Base-by-base conservation (phyloP, 2,329 filamentous ascomycete species). In the Pseudogymnoascus sp. region DNA sequence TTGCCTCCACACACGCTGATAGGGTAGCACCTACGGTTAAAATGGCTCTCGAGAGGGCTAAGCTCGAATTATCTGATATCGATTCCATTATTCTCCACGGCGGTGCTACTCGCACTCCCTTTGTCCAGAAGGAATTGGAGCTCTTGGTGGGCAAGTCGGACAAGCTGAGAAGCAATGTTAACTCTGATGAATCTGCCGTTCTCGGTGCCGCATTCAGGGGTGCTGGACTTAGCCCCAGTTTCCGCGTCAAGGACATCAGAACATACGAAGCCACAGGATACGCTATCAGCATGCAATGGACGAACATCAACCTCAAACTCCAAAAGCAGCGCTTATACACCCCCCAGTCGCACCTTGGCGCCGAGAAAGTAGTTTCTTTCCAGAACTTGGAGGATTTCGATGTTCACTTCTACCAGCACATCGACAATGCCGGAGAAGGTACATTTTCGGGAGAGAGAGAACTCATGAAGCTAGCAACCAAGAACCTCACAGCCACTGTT, bases 231-330 rank as follows among this genome's bases (percentile, higher is more conserved):
- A 97, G 91, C 75, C 91, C 93, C 39, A 93, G 89, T 72, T 99
- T 99, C 85, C 88, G 91, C 64, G 94, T 99, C 71, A 99, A 97
- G 81, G 94, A 97, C 71, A 99, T 99, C 66, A 83, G 89, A 62
- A 84, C 89, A 59, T 82, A 79, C n/a, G 94, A 99, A 68, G 84
- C 82, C 20, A 83, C 89, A 41, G 80, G 81, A 43, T 97, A 94
- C 72, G 78, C 86, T 2, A 82, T 88, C 28, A 85, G 86, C 61
- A 82, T 96, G 68, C 89, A 87, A 73, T 96, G 90, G 83, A 83
- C 78, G 37, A 79, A 78, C 63, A 80, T 83, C 62, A 85, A 88
- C 64, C 82, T 83, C 39, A 89, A 93, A 76, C 78, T 84, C 59
- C 84, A 87, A 69, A 84, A 87, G 68, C 90, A 96, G 76, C 88